These are phyloP conservation scores for Saccharomycopsis fodiens DNA, from an alignment of 805 yeast genomes.

Conservation along the genomic window DNA sequence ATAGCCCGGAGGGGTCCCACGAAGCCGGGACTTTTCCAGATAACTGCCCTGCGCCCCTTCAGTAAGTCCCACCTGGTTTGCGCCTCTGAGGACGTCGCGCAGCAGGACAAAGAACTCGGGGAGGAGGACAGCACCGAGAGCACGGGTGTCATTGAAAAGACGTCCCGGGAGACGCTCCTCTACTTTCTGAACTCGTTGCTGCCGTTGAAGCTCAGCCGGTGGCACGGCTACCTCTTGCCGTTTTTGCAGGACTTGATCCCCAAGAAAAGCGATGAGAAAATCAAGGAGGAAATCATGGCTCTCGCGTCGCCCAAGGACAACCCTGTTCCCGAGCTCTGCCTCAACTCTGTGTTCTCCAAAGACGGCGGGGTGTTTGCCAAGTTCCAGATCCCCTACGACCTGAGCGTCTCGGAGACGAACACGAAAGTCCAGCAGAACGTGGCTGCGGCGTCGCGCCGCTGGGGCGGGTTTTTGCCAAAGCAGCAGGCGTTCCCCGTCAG, in stretches of 20 bases:
- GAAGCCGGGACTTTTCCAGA: too few species aligned
- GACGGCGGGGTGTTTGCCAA: constrained; percentile 95
- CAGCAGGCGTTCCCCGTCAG: constrained; percentile 66
- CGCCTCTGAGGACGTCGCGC: constrained; percentile 22
- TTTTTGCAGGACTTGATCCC: constrained; percentile 3
- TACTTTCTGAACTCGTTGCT: constrained; percentile 46
- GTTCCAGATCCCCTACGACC: constrained; percentile 50
- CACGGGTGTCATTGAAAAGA: constrained; percentile 50
- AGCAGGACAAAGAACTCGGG: constrained; percentile 42
- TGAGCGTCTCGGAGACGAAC: constrained; percentile 45
- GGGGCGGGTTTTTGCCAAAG: constrained; percentile 35
- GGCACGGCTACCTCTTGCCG: constrained; percentile 1
- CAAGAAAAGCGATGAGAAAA: not conserved
- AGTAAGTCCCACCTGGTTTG: constrained; percentile 26
- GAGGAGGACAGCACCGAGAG: constrained; percentile 47
- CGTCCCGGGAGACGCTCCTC: constrained; percentile 41
- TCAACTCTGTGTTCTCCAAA: constrained; percentile 61
- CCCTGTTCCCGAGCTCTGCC: constrained; percentile 35
- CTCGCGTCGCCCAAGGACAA: constrained; percentile 33
- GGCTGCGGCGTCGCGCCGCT: constrained; percentile 25
- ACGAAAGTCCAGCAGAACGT: constrained; percentile 40
- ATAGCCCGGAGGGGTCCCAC: too few species aligned
- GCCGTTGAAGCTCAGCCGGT: constrained; percentile 13
- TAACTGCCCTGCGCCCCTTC: too few species aligned
- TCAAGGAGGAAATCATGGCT: constrained; percentile 2